Evolutionary conservation across 139 green algal genomes (phyloP).

Genomic region (Chlamydomonas schloesseri): DNA sequence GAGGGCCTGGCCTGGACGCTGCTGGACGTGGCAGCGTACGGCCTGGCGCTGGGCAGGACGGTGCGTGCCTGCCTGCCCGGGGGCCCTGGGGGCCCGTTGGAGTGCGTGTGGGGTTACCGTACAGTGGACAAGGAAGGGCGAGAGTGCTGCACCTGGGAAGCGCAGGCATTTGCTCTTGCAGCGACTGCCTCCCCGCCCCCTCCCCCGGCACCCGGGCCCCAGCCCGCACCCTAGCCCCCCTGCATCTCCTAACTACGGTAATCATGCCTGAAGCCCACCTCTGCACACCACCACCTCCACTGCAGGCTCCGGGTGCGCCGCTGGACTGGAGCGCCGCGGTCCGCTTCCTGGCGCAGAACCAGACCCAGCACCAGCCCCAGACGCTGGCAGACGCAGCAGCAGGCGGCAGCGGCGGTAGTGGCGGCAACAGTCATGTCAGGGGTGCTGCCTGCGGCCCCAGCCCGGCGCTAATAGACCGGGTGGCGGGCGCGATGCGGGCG

Average conservation of each 20-base stretch:
- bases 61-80: no score
- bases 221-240: no score
- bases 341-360: slow-evolving; percentile 3
- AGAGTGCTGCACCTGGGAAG: not conserved
- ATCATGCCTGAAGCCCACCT: no score
- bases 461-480: not conserved
- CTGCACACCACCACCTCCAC: no score
- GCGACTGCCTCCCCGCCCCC: no score
- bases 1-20: slow-evolving; percentile 33
- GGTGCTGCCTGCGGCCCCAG: no score
- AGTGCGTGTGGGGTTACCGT: not conserved
- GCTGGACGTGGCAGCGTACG: slow-evolving; percentile 31
- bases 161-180: no score
- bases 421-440: no score
- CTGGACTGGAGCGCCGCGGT: slow-evolving; percentile 4
- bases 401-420: not conserved
- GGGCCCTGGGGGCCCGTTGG: no score
- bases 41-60: slow-evolving; percentile 13
- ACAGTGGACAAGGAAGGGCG: not conserved
- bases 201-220: no score
- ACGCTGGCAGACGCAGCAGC: not conserved
- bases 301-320: not conserved
- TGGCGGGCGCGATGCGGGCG: not conserved
- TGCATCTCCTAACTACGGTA: no score
- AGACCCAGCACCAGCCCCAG: not conserved